Conservation (phyloP, 257 asterid species). For the Primulina eburnea region DNA sequence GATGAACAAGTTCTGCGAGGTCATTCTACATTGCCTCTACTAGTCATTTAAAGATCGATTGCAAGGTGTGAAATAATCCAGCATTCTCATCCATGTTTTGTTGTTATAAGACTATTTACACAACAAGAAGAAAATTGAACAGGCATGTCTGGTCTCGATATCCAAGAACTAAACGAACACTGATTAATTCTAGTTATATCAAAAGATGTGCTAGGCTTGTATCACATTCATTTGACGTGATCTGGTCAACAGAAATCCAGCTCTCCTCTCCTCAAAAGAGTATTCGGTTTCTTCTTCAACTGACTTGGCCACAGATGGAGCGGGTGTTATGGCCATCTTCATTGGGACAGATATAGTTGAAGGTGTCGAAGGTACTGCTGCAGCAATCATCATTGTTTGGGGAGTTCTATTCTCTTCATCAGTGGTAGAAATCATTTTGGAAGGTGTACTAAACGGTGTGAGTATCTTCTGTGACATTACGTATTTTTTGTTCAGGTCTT, state of each 20-base stretch:
- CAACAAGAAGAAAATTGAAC: too few species aligned
- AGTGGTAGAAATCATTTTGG: constrained; percentile 38
- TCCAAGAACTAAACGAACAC: too few species aligned
- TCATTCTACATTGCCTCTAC: too few species aligned
- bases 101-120: too few species aligned
- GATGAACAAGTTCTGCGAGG: too few species aligned
- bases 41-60: too few species aligned
- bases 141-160: too few species aligned
- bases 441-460: constrained; percentile 55
- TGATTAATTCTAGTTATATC: too few species aligned
- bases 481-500: constrained; percentile 61
- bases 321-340: constrained; percentile 68
- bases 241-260: constrained; percentile 58
- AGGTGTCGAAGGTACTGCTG: constrained; percentile 53
- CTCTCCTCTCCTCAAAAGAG: constrained; percentile 82
- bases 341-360: constrained; percentile 60
- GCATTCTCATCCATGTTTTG: too few species aligned
- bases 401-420: constrained; percentile 80
- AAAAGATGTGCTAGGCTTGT: constrained; percentile 12
- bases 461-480: constrained; percentile 56
- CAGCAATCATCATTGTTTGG: constrained; percentile 39
- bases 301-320: constrained; percentile 26
- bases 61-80: too few species aligned
- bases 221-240: constrained; percentile 34
- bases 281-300: constrained; percentile 61